Conservation (phyloP, 495 filamentous ascomycete species). For the Lentithecium fluviatile region DNA sequence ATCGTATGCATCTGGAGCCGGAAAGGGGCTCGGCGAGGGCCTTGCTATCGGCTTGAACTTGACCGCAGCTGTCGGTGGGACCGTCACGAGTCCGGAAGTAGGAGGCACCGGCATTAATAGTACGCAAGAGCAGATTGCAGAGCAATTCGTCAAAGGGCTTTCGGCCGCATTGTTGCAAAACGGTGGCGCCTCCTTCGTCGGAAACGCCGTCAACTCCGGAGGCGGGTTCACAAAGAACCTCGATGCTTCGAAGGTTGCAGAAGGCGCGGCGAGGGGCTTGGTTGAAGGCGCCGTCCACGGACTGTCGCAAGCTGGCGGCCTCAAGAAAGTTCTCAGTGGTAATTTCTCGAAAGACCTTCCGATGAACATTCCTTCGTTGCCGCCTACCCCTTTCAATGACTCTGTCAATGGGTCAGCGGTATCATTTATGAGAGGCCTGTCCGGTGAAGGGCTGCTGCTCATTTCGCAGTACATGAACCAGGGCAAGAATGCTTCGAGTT, state of each 20-base stretch:
- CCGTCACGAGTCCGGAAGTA: background rate
- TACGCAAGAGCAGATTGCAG: conserved; percentile 7
- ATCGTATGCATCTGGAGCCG: conserved; percentile 12
- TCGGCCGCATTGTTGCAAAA: conserved; percentile 12
- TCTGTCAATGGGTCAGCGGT: conserved; percentile 16
- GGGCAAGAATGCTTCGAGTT: background rate
- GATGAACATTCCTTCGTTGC: conserved; percentile 15
- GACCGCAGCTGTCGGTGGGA: conserved; percentile 3
- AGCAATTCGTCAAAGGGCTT: conserved; percentile 10
- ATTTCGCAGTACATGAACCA: conserved; percentile 7
- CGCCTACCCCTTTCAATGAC: conserved; percentile 7
- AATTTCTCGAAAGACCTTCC: conserved; percentile 5
- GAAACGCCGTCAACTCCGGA: background rate
- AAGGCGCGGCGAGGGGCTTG: conserved; percentile 16
- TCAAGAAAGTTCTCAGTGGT: conserved; percentile 13
- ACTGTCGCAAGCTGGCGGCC: conserved; percentile 3
- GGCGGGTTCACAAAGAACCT: background rate
- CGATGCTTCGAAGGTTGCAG: conserved; percentile 6
- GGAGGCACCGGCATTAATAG: background rate
- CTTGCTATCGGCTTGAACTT: conserved; percentile 10
- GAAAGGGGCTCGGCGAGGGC: conserved; percentile 18
- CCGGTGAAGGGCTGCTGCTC: conserved; percentile 15
- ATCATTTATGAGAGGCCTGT: conserved; percentile 11
- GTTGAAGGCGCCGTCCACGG: conserved; percentile 15
- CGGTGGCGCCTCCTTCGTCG: background rate